These are phyloP conservation scores for Rhazya stricta DNA, from an alignment of 257 asterid genomes.

Conservation along the genomic window DNA sequence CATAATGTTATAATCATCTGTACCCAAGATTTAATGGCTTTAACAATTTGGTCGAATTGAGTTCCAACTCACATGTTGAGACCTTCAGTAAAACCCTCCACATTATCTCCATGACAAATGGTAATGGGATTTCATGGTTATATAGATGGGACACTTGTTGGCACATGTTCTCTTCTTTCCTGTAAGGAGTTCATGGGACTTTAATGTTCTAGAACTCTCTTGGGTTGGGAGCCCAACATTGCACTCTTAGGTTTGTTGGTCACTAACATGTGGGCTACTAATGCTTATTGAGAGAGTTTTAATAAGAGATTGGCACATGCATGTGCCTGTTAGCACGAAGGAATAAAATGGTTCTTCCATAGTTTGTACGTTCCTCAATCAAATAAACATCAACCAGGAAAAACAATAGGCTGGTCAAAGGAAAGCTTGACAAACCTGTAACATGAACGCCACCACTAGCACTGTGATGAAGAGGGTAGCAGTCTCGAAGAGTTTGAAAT, in stretches of 20 bases:
- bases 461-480: constrained; percentile 94
- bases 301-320: not conserved
- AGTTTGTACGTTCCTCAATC: not conserved
- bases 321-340: not conserved
- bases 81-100: not conserved
- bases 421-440: constrained; percentile 55
- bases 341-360: not conserved
- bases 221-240: not conserved
- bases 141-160: not conserved
- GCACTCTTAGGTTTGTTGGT: not conserved
- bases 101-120: not conserved
- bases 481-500: constrained; percentile 95
- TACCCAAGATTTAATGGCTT: not conserved
- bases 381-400: not conserved
- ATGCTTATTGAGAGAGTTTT: not conserved
- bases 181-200: not conserved
- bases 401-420: not conserved
- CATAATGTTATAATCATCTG: too few species aligned
- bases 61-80: not conserved
- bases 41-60: not conserved
- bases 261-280: not conserved
- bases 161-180: not conserved
- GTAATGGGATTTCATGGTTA: not conserved
- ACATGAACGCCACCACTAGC: constrained; percentile 97
- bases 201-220: not conserved